phyloP scores from a whole-genome alignment of 768 basidiomycete species.

The Hebeloma cylindrosporum region DNA sequence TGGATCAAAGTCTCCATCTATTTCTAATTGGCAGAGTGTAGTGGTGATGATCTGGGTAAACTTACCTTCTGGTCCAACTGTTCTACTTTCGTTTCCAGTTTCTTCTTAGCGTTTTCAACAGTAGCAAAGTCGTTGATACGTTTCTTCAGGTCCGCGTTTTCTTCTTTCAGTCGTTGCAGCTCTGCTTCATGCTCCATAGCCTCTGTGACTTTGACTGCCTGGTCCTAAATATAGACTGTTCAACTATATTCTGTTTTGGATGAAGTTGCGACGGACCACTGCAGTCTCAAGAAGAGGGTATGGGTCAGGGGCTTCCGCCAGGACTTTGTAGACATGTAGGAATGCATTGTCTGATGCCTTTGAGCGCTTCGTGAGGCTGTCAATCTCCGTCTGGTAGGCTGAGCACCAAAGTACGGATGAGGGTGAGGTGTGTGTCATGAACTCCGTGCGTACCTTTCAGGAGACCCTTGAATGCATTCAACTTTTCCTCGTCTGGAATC shows the following conservation, averaged over 20 bases:
- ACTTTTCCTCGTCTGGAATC: slow-evolving; percentile 87
- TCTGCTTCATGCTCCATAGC: slow-evolving; percentile 75
- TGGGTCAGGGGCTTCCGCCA: slow-evolving; percentile 97
- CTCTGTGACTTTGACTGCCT: slow-evolving; percentile 88
- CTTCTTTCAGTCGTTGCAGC: slow-evolving; percentile 69
- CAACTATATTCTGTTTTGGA: background rate
- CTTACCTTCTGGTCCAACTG: slow-evolving; percentile 81
- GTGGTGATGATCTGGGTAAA: background rate
- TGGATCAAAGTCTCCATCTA: slow-evolving; percentile 95
- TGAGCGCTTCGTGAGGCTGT: slow-evolving; percentile 89
- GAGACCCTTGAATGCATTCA: slow-evolving; percentile 83
- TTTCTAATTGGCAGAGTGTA: slow-evolving; percentile 3
- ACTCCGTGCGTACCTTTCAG: slow-evolving; percentile 64
- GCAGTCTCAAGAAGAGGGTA: slow-evolving; percentile 95
- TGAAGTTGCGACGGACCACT: slow-evolving; percentile 51
- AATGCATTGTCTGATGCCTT: slow-evolving; percentile 95
- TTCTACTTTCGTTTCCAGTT: slow-evolving; percentile 69
- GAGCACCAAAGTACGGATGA: slow-evolving; percentile 5
- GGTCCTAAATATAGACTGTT: slow-evolving; percentile 57
- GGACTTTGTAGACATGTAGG: slow-evolving; percentile 92
- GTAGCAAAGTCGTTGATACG: slow-evolving; percentile 61
- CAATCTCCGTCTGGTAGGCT: slow-evolving; percentile 98
- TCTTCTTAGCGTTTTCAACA: slow-evolving; percentile 73
- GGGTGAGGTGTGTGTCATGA: background rate
- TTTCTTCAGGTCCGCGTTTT: slow-evolving; percentile 79